These are phyloP conservation scores for Centrapalus pauciflorus DNA, from an alignment of 129 eudicot genomes.

Conservation along the genomic window DNA sequence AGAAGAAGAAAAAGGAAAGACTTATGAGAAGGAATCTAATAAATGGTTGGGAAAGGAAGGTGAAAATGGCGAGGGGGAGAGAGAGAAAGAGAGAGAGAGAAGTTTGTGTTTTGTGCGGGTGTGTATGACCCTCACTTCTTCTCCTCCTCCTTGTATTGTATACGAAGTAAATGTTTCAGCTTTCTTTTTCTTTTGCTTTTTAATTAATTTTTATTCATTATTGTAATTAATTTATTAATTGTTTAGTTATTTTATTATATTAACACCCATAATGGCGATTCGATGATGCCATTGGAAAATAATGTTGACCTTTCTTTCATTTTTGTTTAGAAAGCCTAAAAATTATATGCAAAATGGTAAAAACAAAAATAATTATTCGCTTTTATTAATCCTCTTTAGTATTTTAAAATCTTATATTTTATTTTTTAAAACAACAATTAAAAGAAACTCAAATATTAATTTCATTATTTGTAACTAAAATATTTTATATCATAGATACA, in stretches of 20 bases:
- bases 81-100: conserved; percentile 31
- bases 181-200: conserved; percentile 35
- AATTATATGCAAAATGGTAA: conserved; percentile 10
- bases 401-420: no score
- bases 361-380: no score
- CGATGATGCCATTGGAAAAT: conserved; percentile 10
- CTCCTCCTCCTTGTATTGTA: conserved; percentile 57
- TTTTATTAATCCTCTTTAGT: no score
- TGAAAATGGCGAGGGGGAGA: conserved; percentile 50
- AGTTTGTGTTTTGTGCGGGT: conserved; percentile 47
- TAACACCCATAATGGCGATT: conserved; percentile 13
- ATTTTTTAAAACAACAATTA: no score
- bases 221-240: not conserved
- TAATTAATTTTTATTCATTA: conserved; percentile 13
- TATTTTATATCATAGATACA: no score
- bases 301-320: conserved; percentile 27
- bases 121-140: conserved; percentile 45
- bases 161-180: conserved; percentile 73
- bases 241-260: not conserved
- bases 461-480: no score
- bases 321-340: not conserved
- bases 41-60: conserved; percentile 77
- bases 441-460: no score
- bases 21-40: conserved; percentile 65
- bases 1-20: conserved; percentile 39